Conservation (phyloP, 116 monocot genomes). For the Phalaenopsis hybrid region DNA sequence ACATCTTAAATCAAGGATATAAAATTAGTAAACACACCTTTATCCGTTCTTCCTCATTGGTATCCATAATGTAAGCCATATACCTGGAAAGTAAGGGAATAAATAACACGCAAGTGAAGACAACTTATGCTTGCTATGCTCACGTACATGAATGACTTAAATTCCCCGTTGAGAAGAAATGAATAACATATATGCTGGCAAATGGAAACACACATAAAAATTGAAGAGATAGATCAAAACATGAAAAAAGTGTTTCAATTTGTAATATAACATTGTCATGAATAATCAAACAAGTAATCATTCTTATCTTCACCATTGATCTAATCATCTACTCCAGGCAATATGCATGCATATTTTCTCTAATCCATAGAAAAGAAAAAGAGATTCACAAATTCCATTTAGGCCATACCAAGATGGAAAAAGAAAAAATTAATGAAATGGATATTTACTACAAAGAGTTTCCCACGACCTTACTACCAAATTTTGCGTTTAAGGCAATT, state of each 20-base stretch:
- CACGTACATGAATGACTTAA: not conserved
- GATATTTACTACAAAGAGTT: not conserved
- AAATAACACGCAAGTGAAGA: constrained; percentile 2
- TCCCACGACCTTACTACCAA: not conserved
- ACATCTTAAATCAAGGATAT: not conserved
- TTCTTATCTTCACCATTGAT: not conserved
- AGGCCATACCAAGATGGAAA: not conserved
- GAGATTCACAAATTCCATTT: not conserved
- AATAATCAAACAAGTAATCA: not conserved
- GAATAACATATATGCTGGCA: not conserved
- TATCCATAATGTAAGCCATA: constrained; percentile 99
- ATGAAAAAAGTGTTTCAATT: not conserved
- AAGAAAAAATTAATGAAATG: not conserved
- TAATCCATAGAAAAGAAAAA: not conserved
- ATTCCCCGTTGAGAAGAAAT: not conserved
- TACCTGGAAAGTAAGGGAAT: constrained; percentile 46
- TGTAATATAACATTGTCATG: constrained; percentile 3
- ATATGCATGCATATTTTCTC: not conserved
- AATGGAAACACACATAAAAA: not conserved
- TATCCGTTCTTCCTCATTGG: constrained; percentile 92
- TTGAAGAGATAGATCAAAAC: not conserved
- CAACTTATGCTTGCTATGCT: not conserved
- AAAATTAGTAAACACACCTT: constrained; percentile 29
- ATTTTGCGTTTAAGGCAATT: not conserved
- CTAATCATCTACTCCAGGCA: not conserved